Conservation (phyloP, 1,284 basidiomycete genomes). For the Sporisorium sorghi region DNA sequence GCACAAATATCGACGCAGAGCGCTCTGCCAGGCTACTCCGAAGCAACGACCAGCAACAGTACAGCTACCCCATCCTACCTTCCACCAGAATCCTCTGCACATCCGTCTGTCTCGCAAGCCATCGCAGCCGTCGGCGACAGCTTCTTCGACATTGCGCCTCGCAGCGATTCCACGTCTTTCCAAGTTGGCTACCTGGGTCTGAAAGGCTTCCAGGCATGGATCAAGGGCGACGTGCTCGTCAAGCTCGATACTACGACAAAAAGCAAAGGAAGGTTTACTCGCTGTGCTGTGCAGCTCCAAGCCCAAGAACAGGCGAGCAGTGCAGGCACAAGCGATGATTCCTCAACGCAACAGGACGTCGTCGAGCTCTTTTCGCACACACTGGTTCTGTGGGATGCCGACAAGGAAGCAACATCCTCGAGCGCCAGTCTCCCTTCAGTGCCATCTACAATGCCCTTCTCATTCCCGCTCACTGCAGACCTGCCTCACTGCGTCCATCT, state of each 20-base stretch:
- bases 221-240: slow-evolving; percentile 66
- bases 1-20: slow-evolving; percentile 3
- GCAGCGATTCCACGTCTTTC: slow-evolving; percentile 63
- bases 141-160: slow-evolving; percentile 67
- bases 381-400: slow-evolving; percentile 52
- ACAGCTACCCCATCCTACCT: not conserved
- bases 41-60: slow-evolving; percentile 4
- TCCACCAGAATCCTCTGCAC: not conserved
- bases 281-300: slow-evolving; percentile 34
- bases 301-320: slow-evolving; percentile 19
- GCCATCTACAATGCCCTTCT: slow-evolving; percentile 62
- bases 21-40: slow-evolving; percentile 34
- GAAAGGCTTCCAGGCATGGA: slow-evolving; percentile 55
- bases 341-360: not conserved
- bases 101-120: not conserved
- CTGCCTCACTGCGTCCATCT: slow-evolving; percentile 67
- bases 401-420: slow-evolving; percentile 25
- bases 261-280: slow-evolving; percentile 29
- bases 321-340: too few relatives aligned
- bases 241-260: slow-evolving; percentile 56
- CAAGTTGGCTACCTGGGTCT: slow-evolving; percentile 67
- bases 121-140: slow-evolving; percentile 6
- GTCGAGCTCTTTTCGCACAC: slow-evolving; percentile 58
- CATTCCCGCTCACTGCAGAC: slow-evolving; percentile 61
- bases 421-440: slow-evolving; percentile 24